A percentile compares a stretch with the other conserved stretches of the same genome.
phyloP scores from a whole-genome alignment of 2,329 filamentous ascomycete species.

The Ploettnerulaceae sp. region DNA sequence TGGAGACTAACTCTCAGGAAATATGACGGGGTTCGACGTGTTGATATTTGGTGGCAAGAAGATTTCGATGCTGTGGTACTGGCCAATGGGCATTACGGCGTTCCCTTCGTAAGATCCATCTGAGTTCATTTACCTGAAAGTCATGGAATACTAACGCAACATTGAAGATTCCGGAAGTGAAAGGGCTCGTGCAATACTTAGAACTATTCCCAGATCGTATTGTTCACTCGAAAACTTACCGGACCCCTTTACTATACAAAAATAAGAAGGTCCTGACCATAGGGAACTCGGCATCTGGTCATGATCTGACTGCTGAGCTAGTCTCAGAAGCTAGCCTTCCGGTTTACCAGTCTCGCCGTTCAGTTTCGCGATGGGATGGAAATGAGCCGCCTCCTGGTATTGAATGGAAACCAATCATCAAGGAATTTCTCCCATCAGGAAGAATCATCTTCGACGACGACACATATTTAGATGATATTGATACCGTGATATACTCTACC shows the following conservation, averaged over 20 bases:
- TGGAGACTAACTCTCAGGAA: conserved; percentile 48
- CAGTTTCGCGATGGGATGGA: conserved; percentile 47
- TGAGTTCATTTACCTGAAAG: not conserved
- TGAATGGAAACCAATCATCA: conserved; percentile 50
- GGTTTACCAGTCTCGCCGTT: conserved; percentile 48
- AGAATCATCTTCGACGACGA: conserved; percentile 57
- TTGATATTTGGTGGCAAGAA: conserved; percentile 52
- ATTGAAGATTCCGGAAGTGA: conserved; percentile 50
- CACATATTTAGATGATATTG: conserved; percentile 58
- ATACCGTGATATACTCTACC: conserved; percentile 77
- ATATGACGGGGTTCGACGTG: conserved; percentile 39
- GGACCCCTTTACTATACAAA: conserved; percentile 55
- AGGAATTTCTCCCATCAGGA: conserved; percentile 39
- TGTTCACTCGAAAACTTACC: conserved; percentile 74
- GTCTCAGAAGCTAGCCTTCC: conserved; percentile 37
- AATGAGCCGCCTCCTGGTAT: conserved; percentile 43
- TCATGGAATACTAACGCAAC: not conserved
- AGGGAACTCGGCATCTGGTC: conserved; percentile 77
- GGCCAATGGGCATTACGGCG: conserved; percentile 68
- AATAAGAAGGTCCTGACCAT: conserved; percentile 74
- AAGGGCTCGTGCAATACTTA: conserved; percentile 55
- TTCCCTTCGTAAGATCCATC: conserved; percentile 50
- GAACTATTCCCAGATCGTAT: conserved; percentile 53
- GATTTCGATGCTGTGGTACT: conserved; percentile 65
- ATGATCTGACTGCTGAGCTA: conserved; percentile 70